Evolutionary conservation across 2,329 filamentous ascomycete genomes (phyloP).

Genomic region (Zopfia rhizophila): DNA sequence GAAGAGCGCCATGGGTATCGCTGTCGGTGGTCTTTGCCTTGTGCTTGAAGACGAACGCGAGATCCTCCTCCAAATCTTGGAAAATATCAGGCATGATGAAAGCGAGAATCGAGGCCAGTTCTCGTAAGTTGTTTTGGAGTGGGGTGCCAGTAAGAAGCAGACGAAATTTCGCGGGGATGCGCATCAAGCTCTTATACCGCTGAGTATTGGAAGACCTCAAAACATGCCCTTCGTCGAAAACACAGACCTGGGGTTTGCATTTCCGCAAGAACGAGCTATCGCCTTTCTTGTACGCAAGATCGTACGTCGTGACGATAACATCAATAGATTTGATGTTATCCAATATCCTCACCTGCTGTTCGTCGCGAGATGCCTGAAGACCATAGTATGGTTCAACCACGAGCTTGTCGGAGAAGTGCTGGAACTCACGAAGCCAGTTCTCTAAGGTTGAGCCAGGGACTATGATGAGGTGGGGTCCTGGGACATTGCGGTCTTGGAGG

Average conservation of each 20-base stretch:
- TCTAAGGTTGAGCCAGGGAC: constrained; percentile 94
- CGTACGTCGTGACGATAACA: constrained; percentile 78
- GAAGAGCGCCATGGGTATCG: constrained; percentile 75
- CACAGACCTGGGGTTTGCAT: constrained; percentile 67
- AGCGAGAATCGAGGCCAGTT: constrained; percentile 88
- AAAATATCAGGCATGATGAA: constrained; percentile 94
- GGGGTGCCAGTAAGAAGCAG: constrained; percentile 91
- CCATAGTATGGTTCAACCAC: constrained; percentile 80
- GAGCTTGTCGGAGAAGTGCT: constrained; percentile 82
- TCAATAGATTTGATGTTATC: constrained; percentile 73
- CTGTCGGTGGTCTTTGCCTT: constrained; percentile 86
- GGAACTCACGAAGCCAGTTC: constrained; percentile 94
- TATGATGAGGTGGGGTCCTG: constrained; percentile 83
- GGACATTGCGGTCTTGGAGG: constrained; percentile 74
- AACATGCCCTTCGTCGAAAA: constrained; percentile 95
- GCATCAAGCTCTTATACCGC: constrained; percentile 80
- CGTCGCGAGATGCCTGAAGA: constrained; percentile 71
- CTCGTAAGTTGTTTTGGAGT: constrained; percentile 92
- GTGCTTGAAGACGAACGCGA: constrained; percentile 90
- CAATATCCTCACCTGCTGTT: constrained; percentile 74
- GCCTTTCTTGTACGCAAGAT: constrained; percentile 67
- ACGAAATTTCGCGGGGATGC: constrained; percentile 82
- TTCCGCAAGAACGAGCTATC: constrained; percentile 72
- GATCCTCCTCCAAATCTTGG: constrained; percentile 74
- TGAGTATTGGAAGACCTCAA: constrained; percentile 89